Conservation (phyloP, 257 asterid genomes). For the Ligustrum vulgare region DNA sequence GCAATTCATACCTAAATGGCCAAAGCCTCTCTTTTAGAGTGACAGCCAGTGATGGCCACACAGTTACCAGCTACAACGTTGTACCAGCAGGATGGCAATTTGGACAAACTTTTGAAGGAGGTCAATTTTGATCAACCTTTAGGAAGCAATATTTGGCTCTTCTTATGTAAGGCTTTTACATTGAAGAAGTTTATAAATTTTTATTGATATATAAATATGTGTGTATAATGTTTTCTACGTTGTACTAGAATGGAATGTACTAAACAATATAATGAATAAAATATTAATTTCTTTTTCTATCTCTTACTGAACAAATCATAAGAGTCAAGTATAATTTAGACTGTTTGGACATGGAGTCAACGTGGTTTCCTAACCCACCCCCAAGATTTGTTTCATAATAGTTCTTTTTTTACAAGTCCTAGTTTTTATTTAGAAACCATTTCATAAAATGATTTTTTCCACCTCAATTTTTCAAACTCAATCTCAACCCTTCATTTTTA, state of each 20-base stretch:
- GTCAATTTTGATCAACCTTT: constrained; percentile 1
- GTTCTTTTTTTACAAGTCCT: too few species aligned
- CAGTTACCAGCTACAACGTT: constrained; percentile 33
- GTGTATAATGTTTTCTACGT: neutral
- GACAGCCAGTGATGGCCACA: constrained; percentile 50
- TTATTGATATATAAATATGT: neutral
- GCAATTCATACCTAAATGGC: constrained; percentile 39
- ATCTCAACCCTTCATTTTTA: too few species aligned
- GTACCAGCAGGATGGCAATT: constrained; percentile 49
- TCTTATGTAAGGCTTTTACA: neutral
- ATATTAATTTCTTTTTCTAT: neutral
- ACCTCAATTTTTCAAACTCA: too few species aligned
- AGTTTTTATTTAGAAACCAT: too few species aligned
- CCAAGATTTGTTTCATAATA: too few species aligned
- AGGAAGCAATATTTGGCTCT: neutral
- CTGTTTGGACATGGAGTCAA: too few species aligned
- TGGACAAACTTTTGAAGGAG: constrained; percentile 64
- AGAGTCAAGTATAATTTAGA: too few species aligned
- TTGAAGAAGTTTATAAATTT: neutral
- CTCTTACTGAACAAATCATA: too few species aligned
- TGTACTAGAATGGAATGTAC: neutral
- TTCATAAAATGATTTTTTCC: too few species aligned
- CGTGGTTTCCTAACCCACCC: too few species aligned
- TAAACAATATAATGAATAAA: neutral
- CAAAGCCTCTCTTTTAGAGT: constrained; percentile 53